Conservation (phyloP, 176 grass and related monocot genomes). For the Avena insularis region DNA sequence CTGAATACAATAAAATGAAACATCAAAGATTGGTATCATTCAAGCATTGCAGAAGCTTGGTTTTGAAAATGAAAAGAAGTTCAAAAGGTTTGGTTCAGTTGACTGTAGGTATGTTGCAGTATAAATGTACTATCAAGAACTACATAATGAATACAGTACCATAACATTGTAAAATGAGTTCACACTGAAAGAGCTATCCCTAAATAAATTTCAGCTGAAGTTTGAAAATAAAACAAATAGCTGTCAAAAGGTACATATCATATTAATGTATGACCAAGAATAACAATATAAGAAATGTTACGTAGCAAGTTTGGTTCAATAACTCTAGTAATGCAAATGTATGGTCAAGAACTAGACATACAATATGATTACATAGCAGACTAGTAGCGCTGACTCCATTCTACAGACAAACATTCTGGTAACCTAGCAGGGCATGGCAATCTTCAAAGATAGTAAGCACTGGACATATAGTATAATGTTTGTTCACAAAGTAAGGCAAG, state of each 20-base stretch:
- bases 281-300: background rate
- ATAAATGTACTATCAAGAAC: background rate
- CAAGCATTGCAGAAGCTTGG: background rate
- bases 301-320: background rate
- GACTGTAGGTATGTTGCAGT: background rate
- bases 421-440: background rate
- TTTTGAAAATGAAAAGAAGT: background rate
- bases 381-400: background rate
- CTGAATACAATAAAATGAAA: background rate
- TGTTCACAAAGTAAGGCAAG: slow-evolving; percentile 25
- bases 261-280: background rate
- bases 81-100: slow-evolving; percentile 31
- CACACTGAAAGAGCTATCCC: background rate
- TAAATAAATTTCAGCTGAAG: background rate
- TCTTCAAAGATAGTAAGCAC: slow-evolving; percentile 21
- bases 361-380: background rate
- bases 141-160: background rate
- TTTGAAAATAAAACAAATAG: background rate
- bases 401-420: slow-evolving; percentile 1
- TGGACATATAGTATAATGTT: background rate
- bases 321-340: slow-evolving; percentile 3
- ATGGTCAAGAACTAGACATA: slow-evolving; percentile 5
- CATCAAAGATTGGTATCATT: background rate
- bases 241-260: slow-evolving; percentile 2
- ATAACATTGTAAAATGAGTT: background rate